Evolutionary conservation across 768 basidiomycete species (phyloP).

Genomic region (Kwoniella europaea): DNA sequence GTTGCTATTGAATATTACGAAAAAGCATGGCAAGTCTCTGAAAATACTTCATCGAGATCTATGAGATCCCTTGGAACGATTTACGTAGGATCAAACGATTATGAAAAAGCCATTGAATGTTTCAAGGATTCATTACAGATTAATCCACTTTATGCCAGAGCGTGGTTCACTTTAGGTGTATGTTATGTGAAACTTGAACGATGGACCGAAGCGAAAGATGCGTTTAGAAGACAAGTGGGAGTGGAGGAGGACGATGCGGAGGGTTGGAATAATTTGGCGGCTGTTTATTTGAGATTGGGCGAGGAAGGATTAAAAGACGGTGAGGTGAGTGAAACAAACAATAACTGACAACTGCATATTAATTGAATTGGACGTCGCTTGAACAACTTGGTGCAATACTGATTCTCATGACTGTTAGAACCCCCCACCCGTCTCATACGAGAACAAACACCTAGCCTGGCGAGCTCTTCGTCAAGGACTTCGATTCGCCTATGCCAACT

Average conservation of each 20-base stretch:
- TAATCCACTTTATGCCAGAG: conserved; percentile 81
- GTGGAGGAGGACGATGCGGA: conserved; percentile 97
- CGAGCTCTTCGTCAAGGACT: conserved; percentile 90
- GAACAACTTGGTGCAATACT: background rate
- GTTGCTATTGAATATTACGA: conserved; percentile 75
- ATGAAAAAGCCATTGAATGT: conserved; percentile 67
- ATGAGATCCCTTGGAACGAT: conserved; percentile 89
- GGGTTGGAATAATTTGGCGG: conserved; percentile 97
- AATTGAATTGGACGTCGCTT: background rate
- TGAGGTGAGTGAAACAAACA: conserved; percentile 32
- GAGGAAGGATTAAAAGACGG: conserved; percentile 55
- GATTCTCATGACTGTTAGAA: conserved; percentile 2
- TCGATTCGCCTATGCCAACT: conserved; percentile 81
- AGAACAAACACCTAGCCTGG: conserved; percentile 83
- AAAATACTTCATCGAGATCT: conserved; percentile 79
- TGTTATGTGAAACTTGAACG: conserved; percentile 78
- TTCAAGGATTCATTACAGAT: conserved; percentile 79
- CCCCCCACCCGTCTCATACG: conserved; percentile 55
- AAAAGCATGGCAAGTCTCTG: conserved; percentile 81
- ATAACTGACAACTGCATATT: background rate
- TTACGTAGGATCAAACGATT: conserved; percentile 73
- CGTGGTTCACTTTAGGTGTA: conserved; percentile 98
- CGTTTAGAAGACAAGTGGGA: conserved; percentile 81
- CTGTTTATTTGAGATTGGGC: conserved; percentile 85
- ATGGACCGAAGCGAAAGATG: conserved; percentile 81